A percentile compares a stretch with the other conserved stretches of the same genome.
Conservation (phyloP, 495 filamentous ascomycete genomes). For the Glutinoglossum americanum region DNA sequence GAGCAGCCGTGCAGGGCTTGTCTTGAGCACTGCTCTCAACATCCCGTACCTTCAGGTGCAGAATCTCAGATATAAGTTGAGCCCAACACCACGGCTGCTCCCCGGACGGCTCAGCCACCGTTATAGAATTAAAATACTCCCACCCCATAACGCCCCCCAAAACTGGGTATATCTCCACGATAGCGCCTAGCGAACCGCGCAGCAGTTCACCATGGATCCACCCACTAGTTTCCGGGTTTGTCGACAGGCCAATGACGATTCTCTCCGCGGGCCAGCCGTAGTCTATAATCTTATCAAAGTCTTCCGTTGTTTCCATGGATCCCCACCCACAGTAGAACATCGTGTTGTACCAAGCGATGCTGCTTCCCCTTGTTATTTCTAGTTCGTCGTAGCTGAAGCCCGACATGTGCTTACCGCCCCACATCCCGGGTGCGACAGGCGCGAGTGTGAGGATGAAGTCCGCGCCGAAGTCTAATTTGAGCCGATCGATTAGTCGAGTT, state of each 20-base stretch:
- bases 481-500: constrained; percentile 44
- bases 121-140: too few relatives aligned
- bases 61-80: too few relatives aligned
- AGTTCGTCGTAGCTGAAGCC: too few relatives aligned
- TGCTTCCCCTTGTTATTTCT: constrained; percentile 23
- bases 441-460: constrained; percentile 56
- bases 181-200: neutral
- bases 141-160: too few relatives aligned
- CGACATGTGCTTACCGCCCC: constrained; percentile 30
- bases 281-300: constrained; percentile 38
- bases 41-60: too few relatives aligned
- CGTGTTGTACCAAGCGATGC: constrained; percentile 61
- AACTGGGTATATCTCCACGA: too few relatives aligned
- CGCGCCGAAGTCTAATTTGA: constrained; percentile 48
- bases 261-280: constrained; percentile 41
- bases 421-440: constrained; percentile 53
- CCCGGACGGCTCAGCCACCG: too few relatives aligned
- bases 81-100: too few relatives aligned
- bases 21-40: too few relatives aligned
- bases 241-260: constrained; percentile 51
- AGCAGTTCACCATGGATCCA: constrained; percentile 11
- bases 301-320: constrained; percentile 24
- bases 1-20: too few relatives aligned
- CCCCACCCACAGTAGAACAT: constrained; percentile 81
- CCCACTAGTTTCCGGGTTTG: constrained; percentile 42